phyloP scores from a whole-genome alignment of 306 rosid genomes.

The Cicer judaicum region DNA sequence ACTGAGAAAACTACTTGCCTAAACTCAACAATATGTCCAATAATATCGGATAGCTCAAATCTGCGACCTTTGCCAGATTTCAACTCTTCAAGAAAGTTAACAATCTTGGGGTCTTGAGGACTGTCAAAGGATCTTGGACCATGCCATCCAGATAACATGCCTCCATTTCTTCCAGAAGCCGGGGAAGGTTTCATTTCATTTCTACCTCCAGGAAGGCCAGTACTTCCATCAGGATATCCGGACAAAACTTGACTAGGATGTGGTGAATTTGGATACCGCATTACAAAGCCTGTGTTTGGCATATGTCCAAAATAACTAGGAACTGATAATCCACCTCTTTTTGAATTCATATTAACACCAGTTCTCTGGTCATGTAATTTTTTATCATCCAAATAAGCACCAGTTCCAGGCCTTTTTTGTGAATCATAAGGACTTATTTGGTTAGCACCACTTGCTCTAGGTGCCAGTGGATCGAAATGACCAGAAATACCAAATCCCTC shows the following conservation, averaged over 20 bases:
- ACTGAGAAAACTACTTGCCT: constrained; percentile 51
- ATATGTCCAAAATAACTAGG: constrained; percentile 61
- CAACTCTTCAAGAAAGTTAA: constrained; percentile 60
- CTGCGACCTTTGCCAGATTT: constrained; percentile 64
- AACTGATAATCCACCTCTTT: constrained; percentile 55
- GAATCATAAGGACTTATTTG: constrained; percentile 50
- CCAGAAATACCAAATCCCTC: constrained; percentile 56
- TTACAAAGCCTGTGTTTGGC: constrained; percentile 51
- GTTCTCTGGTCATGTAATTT: constrained; percentile 51
- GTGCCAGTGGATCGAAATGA: constrained; percentile 40
- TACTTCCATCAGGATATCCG: constrained; percentile 51
- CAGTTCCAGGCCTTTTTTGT: constrained; percentile 43
- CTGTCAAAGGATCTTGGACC: constrained; percentile 57
- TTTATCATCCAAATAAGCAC: constrained; percentile 54
- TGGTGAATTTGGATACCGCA: constrained; percentile 57
- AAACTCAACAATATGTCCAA: constrained; percentile 58
- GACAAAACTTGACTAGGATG: constrained; percentile 54
- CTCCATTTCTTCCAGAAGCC: constrained; percentile 52
- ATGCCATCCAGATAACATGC: constrained; percentile 57
- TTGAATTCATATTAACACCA: constrained; percentile 50
- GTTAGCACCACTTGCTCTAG: constrained; percentile 48
- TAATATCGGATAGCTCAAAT: constrained; percentile 64
- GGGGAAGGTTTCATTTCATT: constrained; percentile 53
- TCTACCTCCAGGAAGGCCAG: constrained; percentile 52
- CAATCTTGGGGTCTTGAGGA: constrained; percentile 55